Conservation (phyloP, 1,284 basidiomycete genomes). For the Moniliella sp. region DNA sequence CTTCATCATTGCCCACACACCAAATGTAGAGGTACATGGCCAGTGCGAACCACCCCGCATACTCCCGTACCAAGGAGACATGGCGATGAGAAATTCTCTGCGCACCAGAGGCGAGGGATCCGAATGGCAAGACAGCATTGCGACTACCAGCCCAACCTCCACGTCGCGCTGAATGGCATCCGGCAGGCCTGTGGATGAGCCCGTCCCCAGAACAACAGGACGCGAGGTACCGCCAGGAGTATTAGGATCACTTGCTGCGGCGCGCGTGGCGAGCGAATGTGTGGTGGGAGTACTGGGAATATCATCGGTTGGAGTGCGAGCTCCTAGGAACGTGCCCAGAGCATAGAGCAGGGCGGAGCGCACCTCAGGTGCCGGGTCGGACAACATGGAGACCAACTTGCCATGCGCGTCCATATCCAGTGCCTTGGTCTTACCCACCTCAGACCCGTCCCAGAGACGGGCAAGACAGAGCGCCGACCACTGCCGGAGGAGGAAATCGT, state of each 20-base stretch:
- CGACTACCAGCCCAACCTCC: slow-evolving; percentile 41
- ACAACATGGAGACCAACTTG: slow-evolving; percentile 57
- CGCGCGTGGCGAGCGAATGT: slow-evolving; percentile 14
- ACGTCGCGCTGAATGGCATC: slow-evolving; percentile 50
- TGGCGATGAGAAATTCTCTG: slow-evolving; percentile 74
- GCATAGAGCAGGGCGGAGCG: slow-evolving; percentile 75
- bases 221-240: no score
- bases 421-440: slow-evolving; percentile 68
- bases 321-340: slow-evolving; percentile 76
- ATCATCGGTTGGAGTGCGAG: slow-evolving; percentile 43
- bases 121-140: slow-evolving; percentile 52
- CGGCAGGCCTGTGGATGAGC: slow-evolving; percentile 53
- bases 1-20: no score
- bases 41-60: slow-evolving; percentile 81
- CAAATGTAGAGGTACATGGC: slow-evolving; percentile 92
- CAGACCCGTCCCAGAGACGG: slow-evolving; percentile 80
- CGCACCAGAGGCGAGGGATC: slow-evolving; percentile 89
- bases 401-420: slow-evolving; percentile 65
- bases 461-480: slow-evolving; percentile 85
- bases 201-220: slow-evolving; percentile 50
- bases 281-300: no score
- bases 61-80: slow-evolving; percentile 80
- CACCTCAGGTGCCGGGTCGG: slow-evolving; percentile 78
- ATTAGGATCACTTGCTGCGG: no score
- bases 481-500: slow-evolving; percentile 74